Base-by-base conservation (phyloP, 352 stramenopile genomes). In the Globisporangium canariense region DNA sequence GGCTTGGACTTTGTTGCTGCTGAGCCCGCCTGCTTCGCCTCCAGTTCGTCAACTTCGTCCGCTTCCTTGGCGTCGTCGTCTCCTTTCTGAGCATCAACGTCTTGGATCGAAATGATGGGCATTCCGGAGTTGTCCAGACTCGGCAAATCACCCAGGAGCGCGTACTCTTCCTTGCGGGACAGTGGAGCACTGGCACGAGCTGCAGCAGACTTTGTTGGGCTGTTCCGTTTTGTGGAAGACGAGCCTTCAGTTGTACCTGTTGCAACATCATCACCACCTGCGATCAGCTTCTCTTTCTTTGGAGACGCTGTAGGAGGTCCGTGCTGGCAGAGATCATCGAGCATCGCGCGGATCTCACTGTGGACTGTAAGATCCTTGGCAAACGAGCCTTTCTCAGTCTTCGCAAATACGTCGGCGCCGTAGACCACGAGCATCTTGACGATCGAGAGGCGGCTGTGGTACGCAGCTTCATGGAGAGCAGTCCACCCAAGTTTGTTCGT, bases 151-250 rank as follows among this genome's bases (percentile, higher is more conserved):
- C 86, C 86, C 2, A 94, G 73, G 9, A 94, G 62, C 34, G 78
- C 75, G 56, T 92, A 94, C 38, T 94, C 83, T 67, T 94, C 86
- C 67, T 93, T 93, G 16, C 84, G 79, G 10, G 81, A 89, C 25
- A 93, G 58, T 22, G 80, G 77, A 18, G 11, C 59, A 6, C 36
- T 41, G 5, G 20, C 8, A 58, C 20, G 18, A 56, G 56, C 16
- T 53, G 25, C 51, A 3, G 64, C 28, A 20, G 73, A 45, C 36
- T 85, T 88, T 1, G 58, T 63, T 18, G 77, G 68, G 41, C 50
- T 64, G 25, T 69, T 76, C 28, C 75, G 79, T 25, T 84, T 76
- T 0, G 58, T 55, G 2, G 67, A 66, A 28, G 61, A 55, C 20
- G 51, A 56, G 3, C 13, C 47, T 16, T 34, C 9, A 20, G 8